A percentile compares a stretch with the other conserved stretches of the same genome.
phyloP scores from a whole-genome alignment of 139 green algal genomes.

The Chlamydomonas sphaeroides region DNA sequence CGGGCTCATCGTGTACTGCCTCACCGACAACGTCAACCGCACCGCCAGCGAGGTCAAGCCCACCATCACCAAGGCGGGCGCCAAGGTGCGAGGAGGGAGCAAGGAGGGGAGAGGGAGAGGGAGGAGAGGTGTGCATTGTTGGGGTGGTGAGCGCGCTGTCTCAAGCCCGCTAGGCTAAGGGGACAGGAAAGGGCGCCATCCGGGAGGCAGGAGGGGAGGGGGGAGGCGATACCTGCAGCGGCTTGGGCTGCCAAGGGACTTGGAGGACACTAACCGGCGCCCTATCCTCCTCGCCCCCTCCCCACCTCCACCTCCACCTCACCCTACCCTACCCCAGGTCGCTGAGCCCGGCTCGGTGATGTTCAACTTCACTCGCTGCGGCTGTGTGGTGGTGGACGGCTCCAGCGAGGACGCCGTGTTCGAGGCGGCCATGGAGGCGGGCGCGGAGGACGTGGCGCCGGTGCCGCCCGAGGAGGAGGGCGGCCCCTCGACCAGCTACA shows the following conservation, averaged over 20 bases:
- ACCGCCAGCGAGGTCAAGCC: constrained; percentile 64
- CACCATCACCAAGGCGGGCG: constrained; percentile 81
- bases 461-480: constrained; percentile 60
- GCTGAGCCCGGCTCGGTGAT: constrained; percentile 88
- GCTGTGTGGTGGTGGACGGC: constrained; percentile 50
- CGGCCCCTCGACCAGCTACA: constrained; percentile 46
- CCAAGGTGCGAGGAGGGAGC: constrained; percentile 82
- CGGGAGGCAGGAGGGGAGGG: too few species aligned
- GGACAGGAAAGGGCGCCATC: too few species aligned
- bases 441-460: constrained; percentile 72
- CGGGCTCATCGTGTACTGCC: constrained; percentile 89
- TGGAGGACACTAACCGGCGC: too few species aligned
- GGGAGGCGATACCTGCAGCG: too few species aligned
- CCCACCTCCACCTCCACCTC: background rate
- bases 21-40: constrained; percentile 95
- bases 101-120: too few species aligned
- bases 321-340: constrained; percentile 36
- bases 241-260: too few species aligned
- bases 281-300: too few species aligned
- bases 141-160: too few species aligned
- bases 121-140: too few species aligned
- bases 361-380: constrained; percentile 89
- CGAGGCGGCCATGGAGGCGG: constrained; percentile 84
- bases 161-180: too few species aligned
- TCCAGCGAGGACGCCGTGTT: constrained; percentile 71